Evolutionary conservation across 768 basidiomycete species (phyloP).

Genomic region (Lyophyllum semitale): DNA sequence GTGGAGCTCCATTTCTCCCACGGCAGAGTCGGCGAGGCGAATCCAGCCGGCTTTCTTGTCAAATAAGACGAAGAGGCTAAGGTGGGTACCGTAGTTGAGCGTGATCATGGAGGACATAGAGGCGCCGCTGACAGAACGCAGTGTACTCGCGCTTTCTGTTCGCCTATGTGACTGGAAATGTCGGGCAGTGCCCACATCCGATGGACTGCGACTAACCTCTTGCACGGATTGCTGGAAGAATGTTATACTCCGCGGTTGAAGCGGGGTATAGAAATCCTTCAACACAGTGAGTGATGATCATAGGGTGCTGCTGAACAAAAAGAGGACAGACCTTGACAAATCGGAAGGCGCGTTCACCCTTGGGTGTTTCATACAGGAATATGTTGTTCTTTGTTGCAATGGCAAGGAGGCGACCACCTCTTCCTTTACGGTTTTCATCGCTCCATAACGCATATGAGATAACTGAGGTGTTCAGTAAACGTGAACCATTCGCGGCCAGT

Average conservation of each 20-base stretch:
- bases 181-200: slow-evolving; percentile 36
- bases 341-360: slow-evolving; percentile 79
- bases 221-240: slow-evolving; percentile 73
- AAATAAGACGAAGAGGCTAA: slow-evolving; percentile 80
- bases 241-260: slow-evolving; percentile 61
- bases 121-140: slow-evolving; percentile 31
- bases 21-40: slow-evolving; percentile 77
- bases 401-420: slow-evolving; percentile 62
- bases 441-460: slow-evolving; percentile 71
- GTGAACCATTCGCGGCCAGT: slow-evolving; percentile 67
- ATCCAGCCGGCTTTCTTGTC: slow-evolving; percentile 90
- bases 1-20: slow-evolving; percentile 73
- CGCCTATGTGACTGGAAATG: slow-evolving; percentile 40
- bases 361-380: slow-evolving; percentile 78
- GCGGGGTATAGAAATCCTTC: slow-evolving; percentile 84
- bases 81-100: slow-evolving; percentile 65
- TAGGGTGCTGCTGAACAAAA: neutral
- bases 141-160: slow-evolving; percentile 40
- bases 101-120: slow-evolving; percentile 30
- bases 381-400: slow-evolving; percentile 76
- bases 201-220: slow-evolving; percentile 46
- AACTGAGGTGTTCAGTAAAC: slow-evolving; percentile 59
- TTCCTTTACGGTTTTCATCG: slow-evolving; percentile 49
- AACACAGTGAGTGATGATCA: slow-evolving; percentile 3
- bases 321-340: slow-evolving; percentile 66